Evolutionary conservation across 768 basidiomycete genomes (phyloP).

Genomic region (Leccinum broughii): DNA sequence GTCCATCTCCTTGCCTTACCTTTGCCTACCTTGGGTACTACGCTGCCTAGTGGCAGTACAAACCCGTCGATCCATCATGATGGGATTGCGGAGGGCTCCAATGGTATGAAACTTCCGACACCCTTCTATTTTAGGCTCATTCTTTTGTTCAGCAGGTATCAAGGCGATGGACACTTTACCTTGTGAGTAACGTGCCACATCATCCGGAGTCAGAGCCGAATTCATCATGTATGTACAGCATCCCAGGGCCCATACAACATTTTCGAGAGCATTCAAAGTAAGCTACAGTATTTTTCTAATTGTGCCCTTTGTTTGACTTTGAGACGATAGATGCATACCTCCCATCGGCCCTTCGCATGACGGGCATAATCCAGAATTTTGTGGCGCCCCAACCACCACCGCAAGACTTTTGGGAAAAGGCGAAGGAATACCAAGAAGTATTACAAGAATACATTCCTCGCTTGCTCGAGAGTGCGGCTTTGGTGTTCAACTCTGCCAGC

Average conservation of each 20-base stretch:
- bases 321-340: not conserved
- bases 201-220: not conserved
- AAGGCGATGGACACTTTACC: not conserved
- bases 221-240: not conserved
- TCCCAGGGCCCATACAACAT: not conserved
- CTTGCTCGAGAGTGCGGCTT: slow-evolving; percentile 5
- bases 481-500: slow-evolving; percentile 3
- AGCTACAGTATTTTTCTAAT: not conserved
- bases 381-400: not conserved
- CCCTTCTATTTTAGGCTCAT: not conserved
- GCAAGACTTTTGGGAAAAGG: slow-evolving; percentile 15
- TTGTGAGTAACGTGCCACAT: not conserved
- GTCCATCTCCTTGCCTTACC: not conserved
- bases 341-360: not conserved
- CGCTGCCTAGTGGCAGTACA: not conserved
- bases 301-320: not conserved
- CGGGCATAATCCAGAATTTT: not conserved
- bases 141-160: not conserved
- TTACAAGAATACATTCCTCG: slow-evolving; percentile 6
- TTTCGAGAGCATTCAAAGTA: slow-evolving; percentile 7
- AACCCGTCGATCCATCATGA: not conserved
- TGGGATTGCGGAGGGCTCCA: not conserved
- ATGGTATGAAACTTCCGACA: not conserved
- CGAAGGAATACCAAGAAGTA: not conserved
- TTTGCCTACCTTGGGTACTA: not conserved